Evolutionary conservation across 257 asterid genomes (phyloP), one percentile per base, ranked within the genome.

Genomic region (Gentiana straminea): DNA sequence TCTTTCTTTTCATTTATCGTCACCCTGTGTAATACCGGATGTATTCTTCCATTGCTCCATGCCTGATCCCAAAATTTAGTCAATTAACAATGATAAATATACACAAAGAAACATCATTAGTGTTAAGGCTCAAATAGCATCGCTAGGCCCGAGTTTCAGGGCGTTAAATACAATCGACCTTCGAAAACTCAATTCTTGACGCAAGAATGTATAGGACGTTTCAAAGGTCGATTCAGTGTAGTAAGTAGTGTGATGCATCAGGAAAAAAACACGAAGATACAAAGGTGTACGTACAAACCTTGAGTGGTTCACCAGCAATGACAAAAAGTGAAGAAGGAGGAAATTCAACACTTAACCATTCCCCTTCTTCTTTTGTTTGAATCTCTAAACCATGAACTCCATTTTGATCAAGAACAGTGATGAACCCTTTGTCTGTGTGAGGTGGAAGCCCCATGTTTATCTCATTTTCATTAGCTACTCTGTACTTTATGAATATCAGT

Each of bases 401-500:
- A 60, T 49, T 49, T n/a, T 63, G 60, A 38, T 54, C 49, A 54
- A 63, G 54, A 5, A 54, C 15, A 7, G 67, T 8, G 2, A 63
- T n/a, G 67, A 35, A 63, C 7, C 13, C 9, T 54, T 63, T 54
- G 55, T 63, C 67, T 2, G 61, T 54, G 35, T 63, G 61, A 55
- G 61, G 13, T 4, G 0, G 0, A 54, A 11, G 8, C 5, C 56
- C 51, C 39, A 63, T n/a, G 9, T 47, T 15, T 11, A 54, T 35
- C 44, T 37, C 52, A 33, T 13, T 7, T 0, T 24, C 34, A 13
- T 65, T 41, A 24, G 82, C 74, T 3, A 63, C 58, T 33, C 68
- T 66, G 48, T 84, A 84, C 49, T 68, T 81, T 41, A 49, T 77
- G 50, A 73, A 52, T 46, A 86, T 68, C 13, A 79, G 71, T 45